Base-by-base conservation (phyloP, 2,329 filamentous ascomycete species). In the Clarireedia homoeocarpa region DNA sequence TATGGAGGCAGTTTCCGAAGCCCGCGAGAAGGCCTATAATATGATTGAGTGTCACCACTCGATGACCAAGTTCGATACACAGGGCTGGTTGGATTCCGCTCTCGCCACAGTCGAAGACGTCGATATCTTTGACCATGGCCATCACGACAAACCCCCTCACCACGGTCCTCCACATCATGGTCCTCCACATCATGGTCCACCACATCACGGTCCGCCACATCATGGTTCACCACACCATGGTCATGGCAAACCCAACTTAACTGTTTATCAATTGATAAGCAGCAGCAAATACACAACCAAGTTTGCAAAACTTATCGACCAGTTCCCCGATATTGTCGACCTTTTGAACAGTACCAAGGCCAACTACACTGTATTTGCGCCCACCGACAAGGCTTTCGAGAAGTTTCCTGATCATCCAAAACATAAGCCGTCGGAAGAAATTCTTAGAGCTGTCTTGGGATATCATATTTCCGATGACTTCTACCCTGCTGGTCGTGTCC, bases 281-380 rank as follows among this genome's bases (percentile, higher is more conserved):
- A 74, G 80, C 65, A 86, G 81, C 74, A 87, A 91, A 65, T 80
- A 89, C 72, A 91, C 89, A 1, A 87, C 82, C 49, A 87, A 85
- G 70, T 85, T 96, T 46, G 83, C 86, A 27, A 81, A 86, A 67
- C 74, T 91, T n/a, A 79, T 96, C 63, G 78, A 86, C 59, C 78
- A 90, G 59, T 84, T 88, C 67, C 78, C 84, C 1, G 82, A 89
- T 52, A 74, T 96, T 0, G 83, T 92, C 38, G 71, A 86, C 53
- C 70, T 84, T 3, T 79, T 96, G 27, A 94, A 95, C 72, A 80
- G 81, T 66, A 92, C 88, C 1, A 73, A 80, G 38, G 75, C 80
- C 23, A 91, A 92, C 70, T 82, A 86, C 66, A 96, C 91, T 0
- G 72, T 94, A 51, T 95, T 96, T 65, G 87, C 88, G 2, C 91